Conservation (phyloP, 1,284 basidiomycete species). For the Ceratobasidium sp. region DNA sequence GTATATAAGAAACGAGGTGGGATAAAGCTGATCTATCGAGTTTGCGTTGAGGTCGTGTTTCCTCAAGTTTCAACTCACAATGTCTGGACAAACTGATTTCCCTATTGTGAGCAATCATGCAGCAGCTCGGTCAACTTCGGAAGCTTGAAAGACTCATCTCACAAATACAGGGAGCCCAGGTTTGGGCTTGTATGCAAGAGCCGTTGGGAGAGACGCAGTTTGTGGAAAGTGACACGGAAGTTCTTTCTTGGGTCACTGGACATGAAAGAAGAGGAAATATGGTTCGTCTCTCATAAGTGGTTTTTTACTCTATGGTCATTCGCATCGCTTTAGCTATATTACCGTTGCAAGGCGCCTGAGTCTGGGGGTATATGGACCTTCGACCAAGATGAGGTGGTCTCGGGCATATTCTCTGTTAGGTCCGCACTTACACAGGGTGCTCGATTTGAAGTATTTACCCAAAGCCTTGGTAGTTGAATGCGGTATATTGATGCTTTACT, state of each 20-base stretch:
- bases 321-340: background rate
- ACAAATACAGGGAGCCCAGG: conserved; percentile 20
- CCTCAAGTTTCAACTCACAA: background rate
- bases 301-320: background rate
- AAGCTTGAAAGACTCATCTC: background rate
- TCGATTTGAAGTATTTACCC: conserved; percentile 17
- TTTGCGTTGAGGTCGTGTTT: background rate
- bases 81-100: conserved; percentile 5
- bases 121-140: no score
- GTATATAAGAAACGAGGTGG: conserved; percentile 1
- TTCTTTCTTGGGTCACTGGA: conserved; percentile 25
- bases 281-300: background rate
- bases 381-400: conserved; percentile 8
- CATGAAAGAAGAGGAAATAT: conserved; percentile 14
- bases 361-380: conserved; percentile 25
- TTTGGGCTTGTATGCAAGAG: conserved; percentile 32
- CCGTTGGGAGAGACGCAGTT: background rate
- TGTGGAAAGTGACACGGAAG: conserved; percentile 5
- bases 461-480: no score
- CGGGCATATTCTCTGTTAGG: conserved; percentile 6
- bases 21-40: no score
- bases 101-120: conserved; percentile 8
- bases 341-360: conserved; percentile 34
- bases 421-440: conserved; percentile 3
- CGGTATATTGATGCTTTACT: no score